Base-by-base conservation (phyloP, 805 yeast genomes). In the Saturnispora saitoi region DNA sequence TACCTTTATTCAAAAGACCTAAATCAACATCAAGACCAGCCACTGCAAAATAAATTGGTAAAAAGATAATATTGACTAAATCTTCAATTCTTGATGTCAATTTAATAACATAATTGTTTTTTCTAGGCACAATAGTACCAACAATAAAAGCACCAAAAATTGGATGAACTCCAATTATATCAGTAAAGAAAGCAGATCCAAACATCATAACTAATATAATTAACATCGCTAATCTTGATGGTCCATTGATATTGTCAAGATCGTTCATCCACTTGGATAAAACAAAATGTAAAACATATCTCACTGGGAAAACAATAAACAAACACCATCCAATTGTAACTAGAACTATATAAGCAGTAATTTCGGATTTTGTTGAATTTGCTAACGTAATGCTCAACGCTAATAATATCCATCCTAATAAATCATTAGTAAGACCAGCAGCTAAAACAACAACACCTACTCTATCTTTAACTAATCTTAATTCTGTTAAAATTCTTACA, bases 111-210 rank as follows among this genome's bases (percentile, higher is more conserved):
- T 81, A 83, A 15, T 83, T 83, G 56, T 81, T 78, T 44, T 85
- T 89, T 56, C 91, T 71, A 8, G 95, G 95, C 6, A 85, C 76
- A 45, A 86, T 76, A 30, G 82, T 68, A 4, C 95, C 95, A 11
- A 80, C 78, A 65, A 86, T 72, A 58, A 86, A 86, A 0, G 91
- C 93, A 38, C 95, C 95, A 64, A 86, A 86, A 56, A 86, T 86
- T 0, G 93, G 85, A 64, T 86, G 95, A 10, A 84, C 91, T 4
- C 95, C 95, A 53, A 86, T 82, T 49, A 86, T 83, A 61, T 84
- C 90, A 2, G 95, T 86, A 61, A 78, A 83, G 64, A 85, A 86
- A 1, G 93, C 78, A 4, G 90, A 82, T 4, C 75, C 62, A 51
- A 86, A 76, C 54, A 80, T 81, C 48, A 78, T 59, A 8, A 78